A percentile compares a stretch with the other conserved stretches of the same genome.
phyloP scores from a whole-genome alignment of 2,329 filamentous ascomycete genomes.

The Metarhizium sp. region DNA sequence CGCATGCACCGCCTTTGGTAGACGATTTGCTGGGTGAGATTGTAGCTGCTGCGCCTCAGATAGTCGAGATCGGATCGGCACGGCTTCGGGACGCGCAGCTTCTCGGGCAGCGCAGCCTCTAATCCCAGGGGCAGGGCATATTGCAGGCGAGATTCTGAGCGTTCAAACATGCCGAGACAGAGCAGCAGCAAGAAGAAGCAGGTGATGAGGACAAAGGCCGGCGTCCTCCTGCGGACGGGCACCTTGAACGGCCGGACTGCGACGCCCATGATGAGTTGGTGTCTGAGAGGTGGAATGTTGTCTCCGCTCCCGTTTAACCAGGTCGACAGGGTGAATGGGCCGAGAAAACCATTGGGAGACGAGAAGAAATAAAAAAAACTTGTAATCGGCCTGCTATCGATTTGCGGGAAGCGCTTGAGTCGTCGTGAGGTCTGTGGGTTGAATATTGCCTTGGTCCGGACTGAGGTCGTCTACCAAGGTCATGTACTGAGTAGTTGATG shows the following conservation, averaged over 20 bases:
- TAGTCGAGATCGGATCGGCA: conserved; percentile 20
- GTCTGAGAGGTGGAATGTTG: background rate
- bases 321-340: background rate
- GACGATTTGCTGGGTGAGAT: conserved; percentile 30
- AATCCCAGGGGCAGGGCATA: conserved; percentile 12
- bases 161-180: conserved; percentile 3
- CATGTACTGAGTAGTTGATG: background rate
- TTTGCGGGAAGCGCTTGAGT: background rate
- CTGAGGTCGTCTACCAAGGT: background rate
- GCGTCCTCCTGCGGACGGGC: conserved; percentile 1
- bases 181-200: conserved; percentile 1
- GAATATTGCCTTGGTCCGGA: background rate
- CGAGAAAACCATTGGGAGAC: background rate
- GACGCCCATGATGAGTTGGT: conserved; percentile 2
- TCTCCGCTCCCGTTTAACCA: background rate
- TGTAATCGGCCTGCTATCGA: background rate
- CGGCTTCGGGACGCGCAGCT: conserved; percentile 7
- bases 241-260: conserved; percentile 6
- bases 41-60: conserved; percentile 18
- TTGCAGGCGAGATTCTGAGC: conserved; percentile 7
- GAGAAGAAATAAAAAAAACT: background rate
- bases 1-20: conserved; percentile 37
- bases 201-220: background rate
- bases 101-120: conserved; percentile 12
- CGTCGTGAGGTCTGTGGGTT: background rate